Evolutionary conservation across 768 basidiomycete species (phyloP), one percentile per base, ranked within the genome.

Genomic region (Mycena sanguinolenta): DNA sequence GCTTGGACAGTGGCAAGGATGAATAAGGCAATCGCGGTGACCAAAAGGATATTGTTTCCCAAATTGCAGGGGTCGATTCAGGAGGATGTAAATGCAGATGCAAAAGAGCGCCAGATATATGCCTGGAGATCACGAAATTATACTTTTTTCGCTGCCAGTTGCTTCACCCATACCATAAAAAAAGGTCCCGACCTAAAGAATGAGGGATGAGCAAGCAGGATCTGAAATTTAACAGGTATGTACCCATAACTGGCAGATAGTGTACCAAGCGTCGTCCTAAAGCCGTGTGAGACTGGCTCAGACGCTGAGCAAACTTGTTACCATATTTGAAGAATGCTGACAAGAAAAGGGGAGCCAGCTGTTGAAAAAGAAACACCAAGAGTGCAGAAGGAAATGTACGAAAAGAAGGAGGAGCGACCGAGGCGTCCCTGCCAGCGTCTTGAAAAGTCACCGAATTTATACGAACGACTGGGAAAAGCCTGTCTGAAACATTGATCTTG

Each of bases 61-160:
- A 74, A 61, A 77, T 77, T 63, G 64, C 68, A n/a, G 46, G 0
- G 70, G 70, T 2, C 65, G 64, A 27, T 44, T 59, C 27, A 81
- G 62, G 21, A 80, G 77, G 19, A 79, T 73, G 60, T 77, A 74
- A 34, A 80, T 72, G 71, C 79, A 80, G n/a, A 80, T 77, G 32
- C 74, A 73, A 54, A 79, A 80, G 28, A 79, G 70, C 12, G 77
- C 76, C 16, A 75, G 70, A 71, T 80, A 80, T 28, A 80, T 76
- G 14, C 79, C 78, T 67, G 50, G 44, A 16, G 44, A 25, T 4
- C 4, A 23, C 34, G 8, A n/a, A 23, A 39, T 23, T 46, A 46
- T 25, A 14, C 21, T 19, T 3, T n/a, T n/a, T 39, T n/a, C n/a
- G 39, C n/a, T 3, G 16, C 17, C 16, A n/a, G n/a, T 6, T 7